Conservation (phyloP, 2,329 filamentous ascomycete genomes). For the Lizonia empirigonia region DNA sequence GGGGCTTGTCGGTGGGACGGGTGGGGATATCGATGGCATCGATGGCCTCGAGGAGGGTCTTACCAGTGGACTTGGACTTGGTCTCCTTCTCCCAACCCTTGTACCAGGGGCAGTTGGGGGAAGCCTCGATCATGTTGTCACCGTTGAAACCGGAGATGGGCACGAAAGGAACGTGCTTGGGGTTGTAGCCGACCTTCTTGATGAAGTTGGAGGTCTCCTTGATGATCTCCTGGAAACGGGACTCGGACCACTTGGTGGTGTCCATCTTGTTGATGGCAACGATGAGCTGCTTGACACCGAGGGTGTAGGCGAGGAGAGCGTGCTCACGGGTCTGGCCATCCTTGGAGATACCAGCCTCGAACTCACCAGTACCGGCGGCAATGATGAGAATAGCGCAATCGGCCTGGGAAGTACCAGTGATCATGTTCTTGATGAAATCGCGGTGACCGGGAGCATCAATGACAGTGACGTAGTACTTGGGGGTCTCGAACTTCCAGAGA, state of each 20-base stretch:
- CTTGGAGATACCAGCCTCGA: conserved; percentile 99
- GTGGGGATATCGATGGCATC: conserved; percentile 90
- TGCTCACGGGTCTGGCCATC: conserved; percentile 99
- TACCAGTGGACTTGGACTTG: conserved; percentile 87
- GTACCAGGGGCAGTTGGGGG: conserved; percentile 99
- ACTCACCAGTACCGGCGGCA: conserved; percentile 99
- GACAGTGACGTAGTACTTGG: conserved; percentile 97
- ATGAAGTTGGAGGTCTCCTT: conserved; percentile 99
- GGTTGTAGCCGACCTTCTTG: conserved; percentile 99
- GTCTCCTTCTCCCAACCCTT: conserved; percentile 99
- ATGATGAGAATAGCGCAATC: conserved; percentile 99
- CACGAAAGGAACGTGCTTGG: conserved; percentile 97
- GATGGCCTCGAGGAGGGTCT: conserved; percentile 99
- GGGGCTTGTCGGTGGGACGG: conserved; percentile 98
- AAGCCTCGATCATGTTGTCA: conserved; percentile 97
- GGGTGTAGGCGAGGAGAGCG: conserved; percentile 99
- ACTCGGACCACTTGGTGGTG: conserved; percentile 97
- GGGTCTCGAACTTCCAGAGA: conserved; percentile 99
- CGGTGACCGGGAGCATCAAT: conserved; percentile 95
- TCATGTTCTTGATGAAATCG: conserved; percentile 99
- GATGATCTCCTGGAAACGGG: conserved; percentile 98
- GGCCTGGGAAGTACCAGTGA: conserved; percentile 99
- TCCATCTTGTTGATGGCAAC: conserved; percentile 99
- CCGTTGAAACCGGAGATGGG: conserved; percentile 99
- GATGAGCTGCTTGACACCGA: conserved; percentile 99